Evolutionary conservation across 129 eudicot genomes (phyloP).

Genomic region (Pseudognaphalium luteoalbum): DNA sequence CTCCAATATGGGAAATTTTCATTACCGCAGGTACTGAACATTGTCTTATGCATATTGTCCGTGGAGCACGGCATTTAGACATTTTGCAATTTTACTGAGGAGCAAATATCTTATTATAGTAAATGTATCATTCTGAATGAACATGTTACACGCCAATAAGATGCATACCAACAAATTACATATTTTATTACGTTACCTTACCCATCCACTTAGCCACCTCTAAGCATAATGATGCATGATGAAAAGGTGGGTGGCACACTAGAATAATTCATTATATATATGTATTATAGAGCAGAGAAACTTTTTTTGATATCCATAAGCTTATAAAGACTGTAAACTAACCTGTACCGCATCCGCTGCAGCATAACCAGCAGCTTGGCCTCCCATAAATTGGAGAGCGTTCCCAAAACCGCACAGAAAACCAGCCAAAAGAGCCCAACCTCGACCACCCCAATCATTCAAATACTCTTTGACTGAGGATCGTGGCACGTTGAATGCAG

Average conservation of each 20-base stretch:
- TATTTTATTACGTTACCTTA: too few species aligned
- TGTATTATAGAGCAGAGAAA: neutral
- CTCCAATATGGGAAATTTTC: too few species aligned
- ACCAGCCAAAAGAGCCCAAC: conserved; percentile 81
- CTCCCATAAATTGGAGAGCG: conserved; percentile 92
- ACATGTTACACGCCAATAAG: too few species aligned
- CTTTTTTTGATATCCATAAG: neutral
- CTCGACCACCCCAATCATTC: conserved; percentile 74
- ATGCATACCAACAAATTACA: too few species aligned
- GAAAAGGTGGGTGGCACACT: too few species aligned
- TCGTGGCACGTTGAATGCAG: conserved; percentile 54
- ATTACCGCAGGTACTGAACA: too few species aligned
- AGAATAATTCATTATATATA: neutral
- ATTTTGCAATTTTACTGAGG: too few species aligned
- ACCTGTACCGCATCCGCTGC: conserved; percentile 89
- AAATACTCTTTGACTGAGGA: conserved; percentile 65
- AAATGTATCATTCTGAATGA: too few species aligned
- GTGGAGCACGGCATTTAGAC: too few species aligned
- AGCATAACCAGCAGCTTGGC: conserved; percentile 95
- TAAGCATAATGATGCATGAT: neutral
- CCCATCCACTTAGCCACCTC: neutral
- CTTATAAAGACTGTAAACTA: neutral
- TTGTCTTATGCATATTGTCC: too few species aligned
- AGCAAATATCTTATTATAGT: too few species aligned
- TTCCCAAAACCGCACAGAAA: conserved; percentile 79